Evolutionary conservation across 2,329 filamentous ascomycete genomes (phyloP), one percentile per base, ranked within the genome.

Genomic region (Penicillium sp.): DNA sequence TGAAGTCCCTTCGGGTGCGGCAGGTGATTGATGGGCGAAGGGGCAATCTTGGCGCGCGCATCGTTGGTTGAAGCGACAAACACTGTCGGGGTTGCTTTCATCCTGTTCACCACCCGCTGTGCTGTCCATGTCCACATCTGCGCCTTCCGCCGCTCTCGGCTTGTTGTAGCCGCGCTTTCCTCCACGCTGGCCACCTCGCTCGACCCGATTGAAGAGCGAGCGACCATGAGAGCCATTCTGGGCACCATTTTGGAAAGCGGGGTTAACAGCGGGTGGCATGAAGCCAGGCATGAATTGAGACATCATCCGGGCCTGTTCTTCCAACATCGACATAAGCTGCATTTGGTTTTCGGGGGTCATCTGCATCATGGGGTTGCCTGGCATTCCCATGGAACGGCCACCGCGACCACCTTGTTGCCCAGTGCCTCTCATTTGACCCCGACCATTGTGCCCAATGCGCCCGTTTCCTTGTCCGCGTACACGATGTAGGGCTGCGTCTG

Each of bases 21-120:
- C 92, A 2, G 94, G 92, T 17, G 93, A 96, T 77, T 97, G 93
- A 70, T 99, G 94, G 19, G 91, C 94, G 73, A 91, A 99, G 64
- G 88, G 89, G 78, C 94, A 99, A 61, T 96, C 90, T 66, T 86
- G 86, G 76, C 96, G 96, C 39, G 89, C 90, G 79, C 94, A 99
- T 62, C 85, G 82, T 53, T 94, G 80, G 77, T 97, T 97, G 81
- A 87, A 99, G 69, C 89, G 91, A 84, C 94, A 99, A 61, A 93
- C 80, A 15, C 82, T 89, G 49, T 90, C 85, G 6, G 81, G 79
- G 1, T 81, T 79, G 70, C 82, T 66, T 74, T 79, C 77, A 80
- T 86, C 71, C 76, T 83, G 76, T 77, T 80, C 64, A 23, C 70
- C 71, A 36, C 41, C 50, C 17, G 42, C 19, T 35, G 23, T 27